Percentiles rank a stretch among this genome's conserved stretches.
Evolutionary conservation across 495 filamentous ascomycete species (phyloP).

Genomic region (Aspergillus hancockii): DNA sequence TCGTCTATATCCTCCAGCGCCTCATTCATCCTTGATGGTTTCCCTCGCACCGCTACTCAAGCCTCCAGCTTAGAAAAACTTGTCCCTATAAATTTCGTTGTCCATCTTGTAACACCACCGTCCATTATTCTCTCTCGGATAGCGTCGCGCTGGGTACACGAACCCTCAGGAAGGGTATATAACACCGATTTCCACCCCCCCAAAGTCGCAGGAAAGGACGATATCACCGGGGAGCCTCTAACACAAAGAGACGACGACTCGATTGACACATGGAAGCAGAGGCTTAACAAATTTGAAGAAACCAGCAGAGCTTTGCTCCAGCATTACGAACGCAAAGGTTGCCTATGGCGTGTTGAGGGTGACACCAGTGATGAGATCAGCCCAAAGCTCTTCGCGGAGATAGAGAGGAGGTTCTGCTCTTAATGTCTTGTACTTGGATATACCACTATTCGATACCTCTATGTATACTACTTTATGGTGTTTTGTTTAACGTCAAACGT

Average conservation of each 20-base stretch:
- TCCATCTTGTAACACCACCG: constrained; percentile 53
- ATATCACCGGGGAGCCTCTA: constrained; percentile 86
- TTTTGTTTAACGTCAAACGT: constrained; percentile 12
- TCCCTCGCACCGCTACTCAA: constrained; percentile 84
- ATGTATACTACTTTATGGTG: constrained; percentile 17
- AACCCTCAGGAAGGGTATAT: constrained; percentile 87
- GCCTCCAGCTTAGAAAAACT: constrained; percentile 73
- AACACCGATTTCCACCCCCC: constrained; percentile 91
- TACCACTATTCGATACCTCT: constrained; percentile 24
- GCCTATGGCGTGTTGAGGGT: constrained; percentile 84
- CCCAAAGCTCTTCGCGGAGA: constrained; percentile 77
- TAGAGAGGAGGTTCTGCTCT: constrained; percentile 71
- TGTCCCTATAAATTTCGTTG: constrained; percentile 89
- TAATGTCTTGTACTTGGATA: constrained; percentile 18
- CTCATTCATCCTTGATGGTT: constrained; percentile 94
- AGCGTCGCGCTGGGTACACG: constrained; percentile 89
- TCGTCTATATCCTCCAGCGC: constrained; percentile 70
- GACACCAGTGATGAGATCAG: constrained; percentile 92
- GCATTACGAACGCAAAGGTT: constrained; percentile 83
- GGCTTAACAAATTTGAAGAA: constrained; percentile 81
- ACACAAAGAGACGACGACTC: constrained; percentile 83
- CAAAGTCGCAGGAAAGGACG: constrained; percentile 77
- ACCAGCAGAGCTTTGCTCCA: constrained; percentile 82
- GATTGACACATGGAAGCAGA: constrained; percentile 77
- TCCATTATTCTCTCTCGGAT: constrained; percentile 88